Evolutionary conservation across 768 basidiomycete species (phyloP).

Genomic region (Pseudohyphozyma bogoriensis): DNA sequence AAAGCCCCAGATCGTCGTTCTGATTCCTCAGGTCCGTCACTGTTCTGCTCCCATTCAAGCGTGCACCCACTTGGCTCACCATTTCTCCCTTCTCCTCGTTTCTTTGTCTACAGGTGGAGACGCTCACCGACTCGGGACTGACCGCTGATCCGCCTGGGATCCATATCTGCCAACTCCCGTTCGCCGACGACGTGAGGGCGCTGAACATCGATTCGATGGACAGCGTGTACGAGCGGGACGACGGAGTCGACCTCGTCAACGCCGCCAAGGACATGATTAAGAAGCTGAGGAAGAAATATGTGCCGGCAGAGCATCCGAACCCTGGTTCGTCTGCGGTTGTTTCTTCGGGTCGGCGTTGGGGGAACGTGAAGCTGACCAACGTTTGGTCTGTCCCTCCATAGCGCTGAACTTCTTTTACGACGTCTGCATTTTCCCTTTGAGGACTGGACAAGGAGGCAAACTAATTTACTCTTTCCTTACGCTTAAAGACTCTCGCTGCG

Average conservation of each 20-base stretch:
- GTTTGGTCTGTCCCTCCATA: not conserved
- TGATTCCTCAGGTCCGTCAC: constrained; percentile 72
- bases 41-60: too few species aligned
- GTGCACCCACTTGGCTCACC: too few species aligned
- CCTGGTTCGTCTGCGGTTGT: constrained; percentile 52
- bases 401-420: constrained; percentile 31
- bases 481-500: constrained; percentile 60
- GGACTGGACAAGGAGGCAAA: not conserved
- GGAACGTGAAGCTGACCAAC: not conserved
- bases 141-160: constrained; percentile 73
- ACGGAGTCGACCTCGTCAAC: constrained; percentile 57
- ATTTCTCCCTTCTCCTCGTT: too few species aligned
- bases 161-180: constrained; percentile 86
- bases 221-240: constrained; percentile 42
- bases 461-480: constrained; percentile 26
- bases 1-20: constrained; percentile 66
- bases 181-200: constrained; percentile 77
- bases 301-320: constrained; percentile 52
- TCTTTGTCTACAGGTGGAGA: constrained; percentile 54
- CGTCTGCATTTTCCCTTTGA: not conserved
- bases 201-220: constrained; percentile 47
- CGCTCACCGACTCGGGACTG: constrained; percentile 55
- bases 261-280: constrained; percentile 47
- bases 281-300: constrained; percentile 71
- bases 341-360: not conserved